Evolutionary conservation across 495 filamentous ascomycete species (phyloP).

Genomic region (Zalerion maritima): DNA sequence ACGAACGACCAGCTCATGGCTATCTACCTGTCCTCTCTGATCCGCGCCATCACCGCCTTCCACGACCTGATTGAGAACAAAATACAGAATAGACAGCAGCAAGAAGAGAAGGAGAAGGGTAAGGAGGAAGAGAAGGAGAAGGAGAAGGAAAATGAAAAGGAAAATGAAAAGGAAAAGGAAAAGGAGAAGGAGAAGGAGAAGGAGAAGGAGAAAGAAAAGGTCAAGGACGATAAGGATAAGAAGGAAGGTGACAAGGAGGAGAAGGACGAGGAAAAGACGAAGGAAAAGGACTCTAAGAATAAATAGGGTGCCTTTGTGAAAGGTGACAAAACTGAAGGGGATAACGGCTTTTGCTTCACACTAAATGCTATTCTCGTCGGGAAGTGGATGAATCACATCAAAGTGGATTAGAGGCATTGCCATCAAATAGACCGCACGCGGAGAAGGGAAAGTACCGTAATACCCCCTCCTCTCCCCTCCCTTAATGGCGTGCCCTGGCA

Average conservation of each 20-base stretch:
- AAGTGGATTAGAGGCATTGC: too few relatives aligned
- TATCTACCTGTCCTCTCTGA: constrained; percentile 91
- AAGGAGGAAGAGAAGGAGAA: constrained; percentile 56
- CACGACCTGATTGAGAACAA: constrained; percentile 99
- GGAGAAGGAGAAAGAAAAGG: constrained; percentile 42
- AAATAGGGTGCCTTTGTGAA: constrained; percentile 17
- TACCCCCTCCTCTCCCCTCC: too few relatives aligned
- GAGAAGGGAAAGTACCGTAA: too few relatives aligned
- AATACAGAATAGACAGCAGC: constrained; percentile 95
- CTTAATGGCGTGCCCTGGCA: too few relatives aligned
- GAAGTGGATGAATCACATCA: too few relatives aligned
- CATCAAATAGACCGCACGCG: too few relatives aligned
- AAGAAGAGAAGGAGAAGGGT: constrained; percentile 84
- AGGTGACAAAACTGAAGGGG: too few relatives aligned
- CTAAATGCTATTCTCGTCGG: too few relatives aligned
- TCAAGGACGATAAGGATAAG: constrained; percentile 52
- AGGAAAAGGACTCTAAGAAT: constrained; percentile 17
- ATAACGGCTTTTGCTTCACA: too few relatives aligned
- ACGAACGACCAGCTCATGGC: constrained; percentile 98
- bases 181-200: constrained; percentile 48
- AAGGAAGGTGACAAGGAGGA: constrained; percentile 51
- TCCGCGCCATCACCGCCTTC: constrained; percentile 96
- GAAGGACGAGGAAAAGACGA: constrained; percentile 33
- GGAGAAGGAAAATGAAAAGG: constrained; percentile 33
- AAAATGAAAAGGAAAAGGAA: constrained; percentile 28